Evolutionary conservation across 75 land plant genomes (phyloP).

Genomic region (Gnetum montanum): DNA sequence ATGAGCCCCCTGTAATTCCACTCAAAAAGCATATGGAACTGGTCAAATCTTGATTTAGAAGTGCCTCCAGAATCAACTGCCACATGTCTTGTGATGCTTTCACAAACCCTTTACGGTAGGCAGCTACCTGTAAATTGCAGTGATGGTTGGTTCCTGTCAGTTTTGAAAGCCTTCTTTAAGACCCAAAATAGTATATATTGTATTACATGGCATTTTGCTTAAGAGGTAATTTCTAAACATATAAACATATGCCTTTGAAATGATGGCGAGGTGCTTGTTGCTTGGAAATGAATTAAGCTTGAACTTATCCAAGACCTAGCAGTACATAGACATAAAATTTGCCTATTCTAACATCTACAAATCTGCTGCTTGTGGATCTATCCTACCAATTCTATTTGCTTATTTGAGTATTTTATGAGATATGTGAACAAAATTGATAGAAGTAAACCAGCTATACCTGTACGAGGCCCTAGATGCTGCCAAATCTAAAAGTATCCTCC

Average conservation of each 20-base stretch:
- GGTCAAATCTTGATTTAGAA: conserved; percentile 74
- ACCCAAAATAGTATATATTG: no score
- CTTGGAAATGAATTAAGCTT: not conserved
- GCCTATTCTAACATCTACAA: not conserved
- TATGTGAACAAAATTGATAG: not conserved
- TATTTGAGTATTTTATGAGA: not conserved
- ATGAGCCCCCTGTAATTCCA: conserved; percentile 64
- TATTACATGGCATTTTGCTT: not conserved
- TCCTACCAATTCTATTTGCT: not conserved
- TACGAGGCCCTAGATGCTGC: conserved; percentile 78
- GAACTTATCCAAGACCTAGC: not conserved
- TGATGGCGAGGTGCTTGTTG: not conserved
- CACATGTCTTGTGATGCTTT: conserved; percentile 67
- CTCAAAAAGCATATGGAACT: conserved; percentile 72
- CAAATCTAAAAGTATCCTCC: conserved; percentile 41
- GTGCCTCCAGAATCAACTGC: conserved; percentile 45
- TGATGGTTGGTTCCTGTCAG: not conserved
- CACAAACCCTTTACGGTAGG: conserved; percentile 61
- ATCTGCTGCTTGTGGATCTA: not conserved
- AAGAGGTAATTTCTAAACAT: not conserved
- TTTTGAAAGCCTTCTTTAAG: not conserved
- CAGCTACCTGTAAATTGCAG: conserved; percentile 59
- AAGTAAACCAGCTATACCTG: conserved; percentile 46
- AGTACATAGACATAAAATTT: not conserved
- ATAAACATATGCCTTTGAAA: not conserved